Percentiles rank a stretch among this genome's conserved stretches.
phyloP scores from a whole-genome alignment of 139 green algal species.

The Pseudopediastrum boryanum region DNA sequence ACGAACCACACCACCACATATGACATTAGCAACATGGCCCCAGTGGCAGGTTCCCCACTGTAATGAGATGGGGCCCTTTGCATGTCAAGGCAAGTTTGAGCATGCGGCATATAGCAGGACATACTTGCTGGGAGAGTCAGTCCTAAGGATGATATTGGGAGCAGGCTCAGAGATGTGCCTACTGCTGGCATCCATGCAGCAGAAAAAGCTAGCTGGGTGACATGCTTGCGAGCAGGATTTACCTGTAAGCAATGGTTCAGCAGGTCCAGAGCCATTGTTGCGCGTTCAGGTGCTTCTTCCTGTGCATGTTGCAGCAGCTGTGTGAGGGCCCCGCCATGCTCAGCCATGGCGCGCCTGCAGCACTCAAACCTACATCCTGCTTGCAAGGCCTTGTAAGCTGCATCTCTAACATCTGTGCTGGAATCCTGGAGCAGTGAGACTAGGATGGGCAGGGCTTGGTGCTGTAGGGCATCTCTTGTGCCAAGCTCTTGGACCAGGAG shows the following conservation, averaged over 20 bases:
- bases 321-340: background rate
- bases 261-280: slow-evolving; percentile 15
- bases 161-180: background rate
- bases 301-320: slow-evolving; percentile 1
- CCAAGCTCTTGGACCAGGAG: slow-evolving; percentile 47
- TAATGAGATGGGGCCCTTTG: too few species aligned
- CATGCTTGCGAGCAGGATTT: background rate
- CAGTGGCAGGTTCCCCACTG: too few species aligned
- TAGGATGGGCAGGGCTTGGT: slow-evolving; percentile 46
- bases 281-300: background rate
- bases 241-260: slow-evolving; percentile 9
- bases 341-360: slow-evolving; percentile 32
- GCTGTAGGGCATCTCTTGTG: slow-evolving; percentile 51
- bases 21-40: too few species aligned
- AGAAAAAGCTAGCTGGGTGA: too few species aligned
- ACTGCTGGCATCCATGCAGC: background rate
- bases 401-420: slow-evolving; percentile 32
- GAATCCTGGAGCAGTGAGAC: slow-evolving; percentile 45
- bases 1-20: too few species aligned
- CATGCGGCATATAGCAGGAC: too few species aligned
- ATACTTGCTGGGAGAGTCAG: too few species aligned
- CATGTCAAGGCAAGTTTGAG: too few species aligned
- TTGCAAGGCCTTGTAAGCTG: slow-evolving; percentile 41
- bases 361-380: slow-evolving; percentile 46
- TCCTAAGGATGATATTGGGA: too few species aligned